A percentile compares a stretch with the other conserved stretches of the same genome.
These are phyloP conservation scores for Aspergillus sp. DNA, from an alignment of 2,329 filamentous ascomycete species.

Conservation along the genomic window DNA sequence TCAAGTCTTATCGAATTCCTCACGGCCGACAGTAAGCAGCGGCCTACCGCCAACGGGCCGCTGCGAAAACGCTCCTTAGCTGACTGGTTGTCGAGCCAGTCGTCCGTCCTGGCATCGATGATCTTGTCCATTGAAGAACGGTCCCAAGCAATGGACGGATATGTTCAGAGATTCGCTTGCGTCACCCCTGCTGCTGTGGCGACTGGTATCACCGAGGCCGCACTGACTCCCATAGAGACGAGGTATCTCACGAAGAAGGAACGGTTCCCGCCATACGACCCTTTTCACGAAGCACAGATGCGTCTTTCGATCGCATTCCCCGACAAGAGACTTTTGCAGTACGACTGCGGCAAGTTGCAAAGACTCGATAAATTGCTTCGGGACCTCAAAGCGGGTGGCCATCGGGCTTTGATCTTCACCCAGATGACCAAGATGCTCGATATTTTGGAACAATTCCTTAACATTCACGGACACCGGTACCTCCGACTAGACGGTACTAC, in stretches of 20 bases:
- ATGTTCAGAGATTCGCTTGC: conserved; percentile 85
- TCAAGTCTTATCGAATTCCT: conserved; percentile 74
- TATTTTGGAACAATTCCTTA: conserved; percentile 95
- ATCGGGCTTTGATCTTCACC: conserved; percentile 95
- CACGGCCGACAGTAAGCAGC: conserved; percentile 62
- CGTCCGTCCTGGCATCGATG: conserved; percentile 56
- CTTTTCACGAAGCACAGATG: conserved; percentile 92
- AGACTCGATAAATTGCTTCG: conserved; percentile 83
- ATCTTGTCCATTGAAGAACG: conserved; percentile 75
- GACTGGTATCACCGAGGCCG: conserved; percentile 69
- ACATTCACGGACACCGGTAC: conserved; percentile 97
- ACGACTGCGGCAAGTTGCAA: conserved; percentile 96
- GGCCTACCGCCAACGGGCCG: conserved; percentile 63
- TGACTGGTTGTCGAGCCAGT: conserved; percentile 74
- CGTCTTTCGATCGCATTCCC: conserved; percentile 94
- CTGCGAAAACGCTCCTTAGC: conserved; percentile 64
- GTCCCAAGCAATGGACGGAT: conserved; percentile 70
- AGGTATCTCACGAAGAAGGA: conserved; percentile 47
- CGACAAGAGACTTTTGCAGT: conserved; percentile 92
- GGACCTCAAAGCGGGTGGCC: conserved; percentile 82
- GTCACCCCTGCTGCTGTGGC: conserved; percentile 88
- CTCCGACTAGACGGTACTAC: conserved; percentile 94
- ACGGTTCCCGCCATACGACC: conserved; percentile 65
- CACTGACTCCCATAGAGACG: conserved; percentile 66
- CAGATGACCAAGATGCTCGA: conserved; percentile 99